Evolutionary conservation across 78 protist genomes (phyloP).

Genomic region (Polysphondylium violaceum): DNA sequence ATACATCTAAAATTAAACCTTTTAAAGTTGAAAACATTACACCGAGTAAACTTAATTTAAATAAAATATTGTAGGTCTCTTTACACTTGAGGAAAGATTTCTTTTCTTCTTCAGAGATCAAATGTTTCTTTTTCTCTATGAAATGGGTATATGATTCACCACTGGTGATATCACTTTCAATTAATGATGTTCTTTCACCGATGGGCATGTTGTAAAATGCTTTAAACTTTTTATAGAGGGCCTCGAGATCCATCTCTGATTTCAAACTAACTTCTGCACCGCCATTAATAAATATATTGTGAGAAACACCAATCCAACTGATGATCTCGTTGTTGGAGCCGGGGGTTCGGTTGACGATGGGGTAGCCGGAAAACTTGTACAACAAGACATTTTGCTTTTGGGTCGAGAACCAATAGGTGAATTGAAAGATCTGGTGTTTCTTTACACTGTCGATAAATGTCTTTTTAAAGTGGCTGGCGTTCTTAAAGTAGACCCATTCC

Average conservation of each 20-base stretch:
- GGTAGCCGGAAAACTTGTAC: slow-evolving; percentile 12
- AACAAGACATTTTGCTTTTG: slow-evolving; percentile 5
- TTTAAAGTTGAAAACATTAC: slow-evolving; percentile 75
- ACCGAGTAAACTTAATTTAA: slow-evolving; percentile 45
- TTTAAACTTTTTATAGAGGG: slow-evolving; percentile 28
- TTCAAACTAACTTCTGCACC: slow-evolving; percentile 36
- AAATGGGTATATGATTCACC: slow-evolving; percentile 1
- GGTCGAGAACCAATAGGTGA: slow-evolving; percentile 10
- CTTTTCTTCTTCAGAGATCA: slow-evolving; percentile 32
- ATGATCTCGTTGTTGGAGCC: slow-evolving; percentile 5
- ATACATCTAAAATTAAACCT: slow-evolving; percentile 57
- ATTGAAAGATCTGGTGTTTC: background rate
- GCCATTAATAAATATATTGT: slow-evolving; percentile 29
- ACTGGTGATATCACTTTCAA: background rate
- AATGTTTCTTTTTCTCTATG: slow-evolving; percentile 10
- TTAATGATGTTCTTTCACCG: background rate
- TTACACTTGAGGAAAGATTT: slow-evolving; percentile 23
- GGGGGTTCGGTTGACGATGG: background rate
- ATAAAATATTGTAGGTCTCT: slow-evolving; percentile 53
- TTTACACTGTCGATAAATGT: slow-evolving; percentile 2
- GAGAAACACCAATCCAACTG: slow-evolving; percentile 46
- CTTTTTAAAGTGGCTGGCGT: background rate
- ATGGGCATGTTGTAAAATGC: slow-evolving; percentile 14
- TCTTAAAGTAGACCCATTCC: background rate
- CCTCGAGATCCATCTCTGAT: background rate